Conservation (phyloP, 1,139 yeast genomes). For the Waltiozyma solani region DNA sequence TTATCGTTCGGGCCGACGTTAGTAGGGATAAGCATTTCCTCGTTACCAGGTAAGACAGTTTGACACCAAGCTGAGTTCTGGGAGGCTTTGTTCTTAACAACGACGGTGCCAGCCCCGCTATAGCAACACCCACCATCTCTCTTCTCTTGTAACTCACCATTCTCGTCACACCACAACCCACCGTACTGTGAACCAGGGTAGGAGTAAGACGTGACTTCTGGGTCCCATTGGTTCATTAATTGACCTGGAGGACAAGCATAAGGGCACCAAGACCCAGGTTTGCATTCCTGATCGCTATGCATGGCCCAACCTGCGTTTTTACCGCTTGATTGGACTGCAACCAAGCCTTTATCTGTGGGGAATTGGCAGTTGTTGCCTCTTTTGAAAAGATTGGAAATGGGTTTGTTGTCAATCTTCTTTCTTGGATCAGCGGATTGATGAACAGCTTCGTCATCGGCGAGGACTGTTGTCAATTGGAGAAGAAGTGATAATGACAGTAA, state of each 20-base stretch:
- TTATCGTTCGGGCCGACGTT: conserved; percentile 37
- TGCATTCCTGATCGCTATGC: conserved; percentile 66
- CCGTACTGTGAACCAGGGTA: conserved; percentile 74
- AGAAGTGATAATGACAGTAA: background rate
- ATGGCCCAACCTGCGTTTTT: conserved; percentile 82
- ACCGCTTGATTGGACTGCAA: conserved; percentile 48
- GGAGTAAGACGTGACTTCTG: conserved; percentile 43
- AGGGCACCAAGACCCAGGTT: conserved; percentile 72
- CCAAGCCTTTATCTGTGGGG: conserved; percentile 57
- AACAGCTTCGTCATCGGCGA: too few relatives aligned
- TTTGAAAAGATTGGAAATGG: conserved; percentile 17
- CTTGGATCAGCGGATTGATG: background rate
- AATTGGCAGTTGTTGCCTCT: conserved; percentile 47
- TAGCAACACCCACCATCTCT: conserved; percentile 54
- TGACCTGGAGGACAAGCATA: conserved; percentile 85
- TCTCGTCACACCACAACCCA: conserved; percentile 64
- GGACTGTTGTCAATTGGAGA: too few relatives aligned
- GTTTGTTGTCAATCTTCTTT: conserved; percentile 17
- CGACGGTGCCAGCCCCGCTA: conserved; percentile 66
- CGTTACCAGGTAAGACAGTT: conserved; percentile 88
- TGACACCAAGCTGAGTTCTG: conserved; percentile 75
- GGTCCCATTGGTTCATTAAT: conserved; percentile 73
- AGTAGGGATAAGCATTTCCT: conserved; percentile 89
- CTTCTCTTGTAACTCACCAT: conserved; percentile 61
- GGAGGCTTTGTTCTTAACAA: conserved; percentile 45